Base-by-base conservation (phyloP, 2,329 filamentous ascomycete genomes). In the Aspergillus tanneri region DNA sequence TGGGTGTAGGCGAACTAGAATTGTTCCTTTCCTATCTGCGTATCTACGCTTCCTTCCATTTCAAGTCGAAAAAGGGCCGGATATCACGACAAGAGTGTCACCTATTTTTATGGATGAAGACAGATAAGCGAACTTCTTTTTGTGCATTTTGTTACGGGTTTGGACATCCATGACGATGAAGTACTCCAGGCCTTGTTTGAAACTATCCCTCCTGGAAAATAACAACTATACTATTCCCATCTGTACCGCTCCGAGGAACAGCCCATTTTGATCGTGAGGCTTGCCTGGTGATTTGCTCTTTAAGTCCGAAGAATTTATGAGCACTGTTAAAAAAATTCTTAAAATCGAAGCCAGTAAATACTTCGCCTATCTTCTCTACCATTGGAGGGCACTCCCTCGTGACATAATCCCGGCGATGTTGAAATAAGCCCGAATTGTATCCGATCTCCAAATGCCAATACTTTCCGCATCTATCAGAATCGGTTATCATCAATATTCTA, bases 371-470 rank as follows among this genome's bases (percentile, higher is more conserved):
- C 22, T 25, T 18, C n/a, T 23, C 34, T 18, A 12, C 22, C 4
- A 43, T 7, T 6, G 4, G 5, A 11, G 9, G 8, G 19, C 23
- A 49, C 10, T 30, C 3, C 11, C 19, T 14, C 8, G n/a, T n/a
- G n/a, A 32, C 12, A 6, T 11, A 14, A 24, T 25, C 6, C 11
- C 23, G 6, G 18, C 18, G n/a, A 9, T 32, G 19, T 19, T 21
- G 18, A 19, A 18, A 37, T 49, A 49, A 9, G 46, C 41, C 24
- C 32, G 32, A 11, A 44, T 12, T n/a, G 46, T 50, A 38, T 50
- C 28, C 14, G 50, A 40, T 12, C 16, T 45, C 50, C 50, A 50
- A n/a, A 23, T 3, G 7, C 9, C 10, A 5, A 47, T 22, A 7
- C 12, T 40, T 21, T 49, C 34, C 3, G 5, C 1, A 41, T 49